Conservation (phyloP, 176 grass and related monocot genomes). For the Aegilops longissima region DNA sequence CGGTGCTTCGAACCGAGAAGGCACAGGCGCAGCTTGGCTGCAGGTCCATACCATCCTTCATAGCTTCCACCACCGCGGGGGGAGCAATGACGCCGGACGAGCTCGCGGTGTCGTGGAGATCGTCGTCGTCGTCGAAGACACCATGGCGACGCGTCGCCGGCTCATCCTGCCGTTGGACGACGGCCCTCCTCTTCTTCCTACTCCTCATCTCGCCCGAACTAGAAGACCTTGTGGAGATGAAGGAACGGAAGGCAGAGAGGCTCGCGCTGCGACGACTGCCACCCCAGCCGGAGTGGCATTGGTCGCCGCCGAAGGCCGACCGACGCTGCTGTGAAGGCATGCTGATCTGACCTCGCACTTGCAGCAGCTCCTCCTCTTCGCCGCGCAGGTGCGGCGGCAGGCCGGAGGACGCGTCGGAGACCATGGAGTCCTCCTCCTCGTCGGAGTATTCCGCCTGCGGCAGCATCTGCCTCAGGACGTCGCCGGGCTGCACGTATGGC, state of each 20-base stretch:
- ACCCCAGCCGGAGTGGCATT: neutral
- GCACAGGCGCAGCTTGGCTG: neutral
- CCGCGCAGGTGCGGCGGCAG: conserved; percentile 17
- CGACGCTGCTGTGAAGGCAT: neutral
- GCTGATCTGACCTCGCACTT: neutral
- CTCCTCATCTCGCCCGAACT: neutral
- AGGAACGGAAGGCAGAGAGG: neutral
- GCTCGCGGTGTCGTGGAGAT: conserved; percentile 46
- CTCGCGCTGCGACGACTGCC: neutral
- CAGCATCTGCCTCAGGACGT: neutral
- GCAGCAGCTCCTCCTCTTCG: neutral
- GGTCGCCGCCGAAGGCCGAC: neutral
- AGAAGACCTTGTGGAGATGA: neutral
- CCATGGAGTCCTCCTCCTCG: conserved; percentile 70
- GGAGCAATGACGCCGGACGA: neutral
- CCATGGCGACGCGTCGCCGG: neutral
- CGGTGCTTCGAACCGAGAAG: neutral
- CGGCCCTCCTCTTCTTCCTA: neutral
- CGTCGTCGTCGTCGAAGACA: neutral
- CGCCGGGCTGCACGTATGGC: neutral
- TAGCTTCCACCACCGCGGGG: neutral
- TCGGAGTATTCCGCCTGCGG: neutral
- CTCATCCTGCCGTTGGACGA: neutral
- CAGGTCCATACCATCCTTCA: neutral
- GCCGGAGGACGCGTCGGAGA: conserved; percentile 91